Evolutionary conservation across 441 rosid species (phyloP).

Genomic region (Adansonia grandidieri): DNA sequence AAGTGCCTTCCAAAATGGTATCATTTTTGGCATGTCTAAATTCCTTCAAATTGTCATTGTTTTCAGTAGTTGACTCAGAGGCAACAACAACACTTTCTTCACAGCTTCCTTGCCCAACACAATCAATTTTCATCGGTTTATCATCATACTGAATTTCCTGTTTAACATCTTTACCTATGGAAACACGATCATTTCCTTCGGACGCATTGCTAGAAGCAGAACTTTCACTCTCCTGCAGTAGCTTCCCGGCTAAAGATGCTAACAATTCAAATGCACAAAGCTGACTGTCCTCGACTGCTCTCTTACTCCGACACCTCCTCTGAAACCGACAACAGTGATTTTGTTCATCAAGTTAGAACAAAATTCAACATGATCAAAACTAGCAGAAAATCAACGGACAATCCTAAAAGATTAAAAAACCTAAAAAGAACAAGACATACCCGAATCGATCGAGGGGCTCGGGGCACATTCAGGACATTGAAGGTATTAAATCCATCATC

Average conservation of each 20-base stretch:
- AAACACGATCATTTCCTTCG: conserved; percentile 52
- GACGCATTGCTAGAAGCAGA: conserved; percentile 72
- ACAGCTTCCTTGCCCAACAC: conserved; percentile 58
- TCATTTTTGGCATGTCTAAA: conserved; percentile 50
- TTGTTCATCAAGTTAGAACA: conserved; percentile 26
- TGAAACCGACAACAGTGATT: conserved; percentile 33
- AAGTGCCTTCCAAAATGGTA: conserved; percentile 46
- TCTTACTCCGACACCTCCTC: conserved; percentile 46
- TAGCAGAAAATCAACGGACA: conserved; percentile 11
- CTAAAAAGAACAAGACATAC: conserved; percentile 35
- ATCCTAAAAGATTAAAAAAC: background rate
- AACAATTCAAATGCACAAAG: conserved; percentile 63
- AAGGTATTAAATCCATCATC: conserved; percentile 52
- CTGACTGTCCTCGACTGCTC: conserved; percentile 38
- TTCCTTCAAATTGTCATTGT: conserved; percentile 42
- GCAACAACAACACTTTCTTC: conserved; percentile 37
- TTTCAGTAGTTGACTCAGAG: conserved; percentile 45
- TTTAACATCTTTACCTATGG: conserved; percentile 43
- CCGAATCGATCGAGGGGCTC: conserved; percentile 68
- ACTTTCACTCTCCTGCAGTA: conserved; percentile 65
- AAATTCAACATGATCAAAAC: conserved; percentile 11
- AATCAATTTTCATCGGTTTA: conserved; percentile 49
- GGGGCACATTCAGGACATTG: conserved; percentile 49
- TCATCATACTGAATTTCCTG: conserved; percentile 37
- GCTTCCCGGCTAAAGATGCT: conserved; percentile 67